Percentiles rank a stretch among this genome's conserved stretches.
These are phyloP conservation scores for Backusella westeae DNA, from an alignment of 192 early-diverging fungal species.

Conservation along the genomic window DNA sequence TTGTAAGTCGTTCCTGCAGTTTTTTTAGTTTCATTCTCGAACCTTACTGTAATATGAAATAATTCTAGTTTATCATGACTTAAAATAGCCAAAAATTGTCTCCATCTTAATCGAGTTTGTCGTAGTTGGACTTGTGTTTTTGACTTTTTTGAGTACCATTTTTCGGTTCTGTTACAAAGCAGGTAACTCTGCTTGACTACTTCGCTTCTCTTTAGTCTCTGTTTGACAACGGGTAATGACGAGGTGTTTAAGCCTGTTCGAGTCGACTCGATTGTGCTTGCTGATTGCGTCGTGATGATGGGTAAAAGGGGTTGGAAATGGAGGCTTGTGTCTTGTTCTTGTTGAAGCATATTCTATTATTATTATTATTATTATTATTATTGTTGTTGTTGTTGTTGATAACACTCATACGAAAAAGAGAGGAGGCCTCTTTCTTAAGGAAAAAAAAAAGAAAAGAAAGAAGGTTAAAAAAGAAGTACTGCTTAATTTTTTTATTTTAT, in stretches of 20 bases:
- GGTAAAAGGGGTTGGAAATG: not conserved
- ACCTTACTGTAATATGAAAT: conserved; percentile 13
- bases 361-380: not conserved
- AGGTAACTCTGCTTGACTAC: not conserved
- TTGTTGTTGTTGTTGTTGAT: not conserved
- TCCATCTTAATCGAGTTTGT: conserved; percentile 8
- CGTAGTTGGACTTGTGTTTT: not conserved
- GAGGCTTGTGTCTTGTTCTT: not conserved
- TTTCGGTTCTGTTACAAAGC: not conserved
- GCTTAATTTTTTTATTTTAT: not conserved
- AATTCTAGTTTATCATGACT: conserved; percentile 1
- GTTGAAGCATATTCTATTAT: not conserved
- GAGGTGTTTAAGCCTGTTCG: not conserved
- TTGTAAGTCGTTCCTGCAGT: not conserved
- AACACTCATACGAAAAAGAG: not conserved
- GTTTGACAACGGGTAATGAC: not conserved
- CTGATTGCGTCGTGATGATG: not conserved
- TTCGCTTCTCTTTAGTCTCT: not conserved
- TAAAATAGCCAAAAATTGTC: not conserved
- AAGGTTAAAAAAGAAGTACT: not conserved
- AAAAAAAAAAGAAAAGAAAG: not conserved
- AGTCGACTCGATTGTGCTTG: not conserved
- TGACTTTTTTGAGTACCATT: not conserved
- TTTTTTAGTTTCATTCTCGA: not conserved
- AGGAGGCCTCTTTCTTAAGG: not conserved